These are phyloP conservation scores for Gossypium lobatum DNA, from an alignment of 441 rosid genomes.

Conservation along the genomic window DNA sequence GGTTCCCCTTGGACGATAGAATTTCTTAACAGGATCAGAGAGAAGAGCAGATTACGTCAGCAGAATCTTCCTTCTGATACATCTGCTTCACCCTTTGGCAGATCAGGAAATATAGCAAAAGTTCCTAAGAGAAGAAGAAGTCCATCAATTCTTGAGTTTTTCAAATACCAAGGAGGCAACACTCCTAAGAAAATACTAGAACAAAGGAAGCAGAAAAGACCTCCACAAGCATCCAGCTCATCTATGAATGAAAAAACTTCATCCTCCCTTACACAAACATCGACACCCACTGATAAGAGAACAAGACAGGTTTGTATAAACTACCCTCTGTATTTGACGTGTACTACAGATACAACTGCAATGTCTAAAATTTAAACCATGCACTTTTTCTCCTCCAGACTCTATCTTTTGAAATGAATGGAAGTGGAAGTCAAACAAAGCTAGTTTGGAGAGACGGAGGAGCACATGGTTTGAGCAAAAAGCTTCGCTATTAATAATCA, in stretches of 20 bases:
- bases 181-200: slow-evolving; percentile 32
- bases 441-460: slow-evolving; percentile 71
- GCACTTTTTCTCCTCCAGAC: slow-evolving; percentile 39
- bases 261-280: slow-evolving; percentile 33
- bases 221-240: slow-evolving; percentile 33
- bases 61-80: slow-evolving; percentile 50
- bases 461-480: slow-evolving; percentile 31
- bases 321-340: not conserved
- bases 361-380: not conserved
- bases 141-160: slow-evolving; percentile 75
- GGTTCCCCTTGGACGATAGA: slow-evolving; percentile 95
- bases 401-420: slow-evolving; percentile 50
- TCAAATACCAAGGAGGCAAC: slow-evolving; percentile 72
- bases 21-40: slow-evolving; percentile 77
- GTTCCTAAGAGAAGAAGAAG: slow-evolving; percentile 60
- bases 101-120: slow-evolving; percentile 36
- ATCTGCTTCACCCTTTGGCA: slow-evolving; percentile 33
- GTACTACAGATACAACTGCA: not conserved
- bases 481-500: slow-evolving; percentile 21
- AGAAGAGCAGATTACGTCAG: slow-evolving; percentile 64
- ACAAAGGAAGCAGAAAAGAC: slow-evolving; percentile 58
- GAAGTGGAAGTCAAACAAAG: slow-evolving; percentile 64
- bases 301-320: slow-evolving; percentile 56
- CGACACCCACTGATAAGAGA: slow-evolving; percentile 75
- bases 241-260: slow-evolving; percentile 32